These are phyloP conservation scores for Schrenkiella parvula DNA, from an alignment of 345 rosid species.

Conservation along the genomic window DNA sequence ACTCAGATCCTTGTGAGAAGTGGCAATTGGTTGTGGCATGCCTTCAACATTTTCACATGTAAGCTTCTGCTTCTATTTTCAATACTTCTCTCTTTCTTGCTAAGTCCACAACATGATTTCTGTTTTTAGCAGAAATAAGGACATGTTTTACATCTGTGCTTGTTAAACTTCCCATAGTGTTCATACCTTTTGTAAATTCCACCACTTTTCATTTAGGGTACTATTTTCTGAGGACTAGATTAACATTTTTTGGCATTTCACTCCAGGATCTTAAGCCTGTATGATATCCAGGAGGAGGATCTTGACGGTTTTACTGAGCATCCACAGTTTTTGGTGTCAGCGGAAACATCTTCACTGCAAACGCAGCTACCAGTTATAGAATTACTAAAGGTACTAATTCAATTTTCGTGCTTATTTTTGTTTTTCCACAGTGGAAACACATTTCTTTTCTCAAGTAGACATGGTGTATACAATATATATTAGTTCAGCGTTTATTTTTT, in stretches of 20 bases:
- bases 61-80: slow-evolving; percentile 26
- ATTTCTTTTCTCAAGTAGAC: slow-evolving; percentile 12
- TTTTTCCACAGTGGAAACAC: not conserved
- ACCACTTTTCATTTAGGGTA: not conserved
- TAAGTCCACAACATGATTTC: not conserved
- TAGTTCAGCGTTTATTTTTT: slow-evolving; percentile 10
- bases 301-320: slow-evolving; percentile 55
- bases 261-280: slow-evolving; percentile 81
- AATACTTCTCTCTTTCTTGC: not conserved
- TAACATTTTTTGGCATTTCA: not conserved
- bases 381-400: slow-evolving; percentile 60
- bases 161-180: not conserved
- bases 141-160: not conserved
- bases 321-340: slow-evolving; percentile 41
- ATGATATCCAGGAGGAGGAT: slow-evolving; percentile 78
- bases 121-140: not conserved
- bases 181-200: not conserved
- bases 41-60: slow-evolving; percentile 96
- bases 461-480: slow-evolving; percentile 6
- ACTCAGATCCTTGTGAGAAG: slow-evolving; percentile 89
- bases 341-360: slow-evolving; percentile 58
- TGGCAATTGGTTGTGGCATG: slow-evolving; percentile 93
- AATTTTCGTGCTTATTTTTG: not conserved
- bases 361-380: slow-evolving; percentile 83
- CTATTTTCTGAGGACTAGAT: not conserved